Conservation (phyloP, 768 basidiomycete genomes). For the Russula foetens region DNA sequence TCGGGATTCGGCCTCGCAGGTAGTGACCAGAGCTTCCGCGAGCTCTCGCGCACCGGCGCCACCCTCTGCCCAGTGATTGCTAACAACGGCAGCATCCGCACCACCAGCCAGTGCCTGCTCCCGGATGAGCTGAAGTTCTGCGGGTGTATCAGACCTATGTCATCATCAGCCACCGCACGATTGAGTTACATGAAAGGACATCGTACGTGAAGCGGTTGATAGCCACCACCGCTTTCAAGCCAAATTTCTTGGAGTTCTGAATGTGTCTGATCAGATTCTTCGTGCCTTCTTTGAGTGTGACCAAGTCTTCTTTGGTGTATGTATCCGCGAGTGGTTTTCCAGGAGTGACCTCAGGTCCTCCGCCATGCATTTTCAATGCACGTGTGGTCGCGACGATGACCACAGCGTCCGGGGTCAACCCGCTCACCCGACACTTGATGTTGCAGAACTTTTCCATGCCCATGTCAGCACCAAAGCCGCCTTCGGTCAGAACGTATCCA, state of each 20-base stretch:
- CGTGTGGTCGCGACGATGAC: slow-evolving; percentile 97
- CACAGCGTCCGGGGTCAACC: slow-evolving; percentile 87
- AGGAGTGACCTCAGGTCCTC: slow-evolving; percentile 92
- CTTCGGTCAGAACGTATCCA: slow-evolving; percentile 96
- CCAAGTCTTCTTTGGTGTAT: slow-evolving; percentile 90
- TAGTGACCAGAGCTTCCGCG: slow-evolving; percentile 84
- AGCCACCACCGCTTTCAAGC: slow-evolving; percentile 91
- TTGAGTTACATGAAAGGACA: neutral
- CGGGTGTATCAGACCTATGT: slow-evolving; percentile 74
- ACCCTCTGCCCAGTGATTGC: slow-evolving; percentile 97
- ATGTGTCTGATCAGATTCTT: slow-evolving; percentile 92
- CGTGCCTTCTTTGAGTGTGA: slow-evolving; percentile 83
- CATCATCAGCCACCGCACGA: neutral
- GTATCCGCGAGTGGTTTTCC: slow-evolving; percentile 91
- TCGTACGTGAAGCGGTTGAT: slow-evolving; percentile 93
- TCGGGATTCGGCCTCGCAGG: slow-evolving; percentile 71
- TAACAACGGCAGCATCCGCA: slow-evolving; percentile 91
- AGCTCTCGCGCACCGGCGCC: slow-evolving; percentile 84
- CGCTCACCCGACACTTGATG: slow-evolving; percentile 95
- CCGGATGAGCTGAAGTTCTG: slow-evolving; percentile 81
- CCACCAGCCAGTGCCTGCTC: slow-evolving; percentile 74
- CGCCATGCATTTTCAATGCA: slow-evolving; percentile 99
- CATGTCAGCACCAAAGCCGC: slow-evolving; percentile 98
- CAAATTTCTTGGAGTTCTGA: slow-evolving; percentile 90
- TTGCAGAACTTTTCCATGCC: slow-evolving; percentile 99